Evolutionary conservation across 2,329 filamentous ascomycete genomes (phyloP), one percentile per base, ranked within the genome.

Genomic region (Ceratocystis destructans): DNA sequence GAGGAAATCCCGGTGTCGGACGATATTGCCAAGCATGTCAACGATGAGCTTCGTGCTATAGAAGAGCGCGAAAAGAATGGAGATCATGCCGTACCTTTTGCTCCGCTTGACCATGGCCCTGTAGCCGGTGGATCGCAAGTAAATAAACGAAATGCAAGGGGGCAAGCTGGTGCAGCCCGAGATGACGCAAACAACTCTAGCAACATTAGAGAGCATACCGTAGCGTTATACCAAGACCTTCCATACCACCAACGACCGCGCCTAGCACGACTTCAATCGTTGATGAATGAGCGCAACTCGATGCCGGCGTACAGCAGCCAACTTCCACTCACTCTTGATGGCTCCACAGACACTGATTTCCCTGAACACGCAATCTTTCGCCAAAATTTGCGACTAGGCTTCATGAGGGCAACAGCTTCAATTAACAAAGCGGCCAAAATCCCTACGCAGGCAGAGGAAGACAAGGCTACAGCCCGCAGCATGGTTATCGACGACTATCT

Each of bases 401-500:
- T 63, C 15, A 1, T 25, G 20, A 31, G 37, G 1, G 41, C 10
- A 12, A 5, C 15, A 1, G 4, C 10, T 22, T 5, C 25, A 50
- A 31, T 22, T 33, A 5, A 8, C 17, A n/a, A n/a, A 7, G 31
- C 25, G 20, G 17, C 5, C 25, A n/a, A n/a, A 15, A 5, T 8
- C 12, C 1, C 20, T 50, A 17, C 8, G 37, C 37, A 15, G 1
- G 37, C 3, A 7, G 20, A 50, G 44, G 41, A 48, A 46, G 55
- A 37, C 17, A 48, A 63, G 44, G 33, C 22, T 12, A 46, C 33
- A 2, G 48, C 53, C 15, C 64, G 64, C 37, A 41, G 53, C 1
- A 65, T 46, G 22, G 17, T 31, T 10, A 48, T 67, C 22, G 66
- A 65, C 8, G 66, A 67, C 17, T 37, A 65, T 20, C 37, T 68